Evolutionary conservation across 1,284 basidiomycete species (phyloP).

Genomic region (Garcileccinum viscosum): DNA sequence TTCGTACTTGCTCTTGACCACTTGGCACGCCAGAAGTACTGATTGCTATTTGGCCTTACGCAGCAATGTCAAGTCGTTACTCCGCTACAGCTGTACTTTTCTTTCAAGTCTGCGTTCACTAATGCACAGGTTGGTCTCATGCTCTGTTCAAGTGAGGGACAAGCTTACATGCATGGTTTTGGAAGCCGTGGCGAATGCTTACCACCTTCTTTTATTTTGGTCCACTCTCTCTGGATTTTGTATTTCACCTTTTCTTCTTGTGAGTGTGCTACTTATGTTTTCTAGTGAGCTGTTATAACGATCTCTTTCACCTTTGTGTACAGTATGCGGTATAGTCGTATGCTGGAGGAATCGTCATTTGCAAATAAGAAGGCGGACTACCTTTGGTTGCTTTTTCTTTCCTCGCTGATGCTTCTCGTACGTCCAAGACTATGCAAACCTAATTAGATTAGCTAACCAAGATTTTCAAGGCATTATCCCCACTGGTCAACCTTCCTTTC

Average conservation of each 20-base stretch:
- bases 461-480: conserved; percentile 71
- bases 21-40: conserved; percentile 2
- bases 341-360: conserved; percentile 96
- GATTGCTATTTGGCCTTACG: conserved; percentile 11
- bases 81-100: conserved; percentile 91
- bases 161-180: conserved; percentile 15
- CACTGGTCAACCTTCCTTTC: conserved; percentile 89
- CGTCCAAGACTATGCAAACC: conserved; percentile 28
- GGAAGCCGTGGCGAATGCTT: conserved; percentile 84
- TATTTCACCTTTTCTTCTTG: conserved; percentile 99
- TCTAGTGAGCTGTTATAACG: neutral
- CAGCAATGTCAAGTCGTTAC: conserved; percentile 93
- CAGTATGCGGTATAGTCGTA: conserved; percentile 94
- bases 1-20: conserved; percentile 37
- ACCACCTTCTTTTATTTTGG: conserved; percentile 98
- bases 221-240: conserved; percentile 88
- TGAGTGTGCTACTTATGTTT: conserved; percentile 47
- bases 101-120: conserved; percentile 81
- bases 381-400: conserved; percentile 88
- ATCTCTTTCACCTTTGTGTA: neutral
- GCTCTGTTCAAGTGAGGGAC: neutral
- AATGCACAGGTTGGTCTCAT: conserved; percentile 72
- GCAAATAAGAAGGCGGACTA: conserved; percentile 91
- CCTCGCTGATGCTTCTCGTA: conserved; percentile 83
- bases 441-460: conserved; percentile 4